These are phyloP conservation scores for Leptographium flavum DNA, from an alignment of 2,329 filamentous ascomycete species.

Conservation along the genomic window DNA sequence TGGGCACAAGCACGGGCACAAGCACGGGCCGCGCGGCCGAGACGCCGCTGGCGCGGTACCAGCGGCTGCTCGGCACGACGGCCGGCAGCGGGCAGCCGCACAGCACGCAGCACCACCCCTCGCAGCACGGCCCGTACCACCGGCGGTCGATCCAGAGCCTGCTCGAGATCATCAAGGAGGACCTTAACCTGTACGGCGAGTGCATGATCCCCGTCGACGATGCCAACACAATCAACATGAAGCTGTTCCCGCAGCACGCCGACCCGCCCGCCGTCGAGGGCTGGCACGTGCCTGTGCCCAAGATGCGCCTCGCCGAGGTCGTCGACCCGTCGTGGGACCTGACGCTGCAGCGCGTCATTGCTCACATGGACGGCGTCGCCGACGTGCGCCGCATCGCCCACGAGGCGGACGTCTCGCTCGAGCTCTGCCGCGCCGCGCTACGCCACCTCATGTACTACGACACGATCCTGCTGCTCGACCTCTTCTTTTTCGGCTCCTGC, in stretches of 20 bases:
- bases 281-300: slow-evolving; percentile 80
- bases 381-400: slow-evolving; percentile 78
- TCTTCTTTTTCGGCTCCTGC: slow-evolving; percentile 86
- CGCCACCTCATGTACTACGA: slow-evolving; percentile 89
- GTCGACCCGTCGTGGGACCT: slow-evolving; percentile 60
- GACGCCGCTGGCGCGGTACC: too few species aligned
- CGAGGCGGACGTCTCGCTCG: slow-evolving; percentile 72
- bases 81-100: slow-evolving; percentile 14
- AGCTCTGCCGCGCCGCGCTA: slow-evolving; percentile 73
- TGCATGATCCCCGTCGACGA: slow-evolving; percentile 98
- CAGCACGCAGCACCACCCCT: slow-evolving; percentile 7
- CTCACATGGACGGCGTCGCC: slow-evolving; percentile 80
- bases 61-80: slow-evolving; percentile 14
- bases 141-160: slow-evolving; percentile 67
- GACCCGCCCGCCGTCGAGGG: slow-evolving; percentile 64
- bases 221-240: slow-evolving; percentile 90
- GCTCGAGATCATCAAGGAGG: slow-evolving; percentile 67
- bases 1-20: background rate
- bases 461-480: slow-evolving; percentile 77
- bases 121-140: slow-evolving; percentile 13
- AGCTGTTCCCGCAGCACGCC: slow-evolving; percentile 74
- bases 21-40: background rate
- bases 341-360: slow-evolving; percentile 65
- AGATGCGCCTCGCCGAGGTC: slow-evolving; percentile 49
- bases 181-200: slow-evolving; percentile 93